These are phyloP conservation scores for Periconia sp. DNA, from an alignment of 2,329 filamentous ascomycete species.

Conservation along the genomic window DNA sequence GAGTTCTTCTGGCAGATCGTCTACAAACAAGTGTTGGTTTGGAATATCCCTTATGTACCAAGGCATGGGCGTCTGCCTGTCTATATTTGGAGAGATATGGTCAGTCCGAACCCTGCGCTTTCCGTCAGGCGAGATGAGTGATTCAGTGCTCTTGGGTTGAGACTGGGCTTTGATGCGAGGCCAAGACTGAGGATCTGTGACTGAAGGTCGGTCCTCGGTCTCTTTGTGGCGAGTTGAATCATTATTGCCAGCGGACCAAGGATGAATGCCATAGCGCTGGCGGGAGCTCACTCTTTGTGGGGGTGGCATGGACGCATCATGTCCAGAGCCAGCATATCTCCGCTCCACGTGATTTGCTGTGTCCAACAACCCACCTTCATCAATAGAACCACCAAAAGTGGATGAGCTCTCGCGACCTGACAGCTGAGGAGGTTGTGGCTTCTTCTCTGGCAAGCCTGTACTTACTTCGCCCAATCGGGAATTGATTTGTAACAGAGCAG, in stretches of 20 bases:
- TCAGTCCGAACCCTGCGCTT: too few relatives aligned
- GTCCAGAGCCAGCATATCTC: background rate
- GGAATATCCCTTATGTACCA: constrained; percentile 34
- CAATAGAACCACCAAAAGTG: constrained; percentile 30
- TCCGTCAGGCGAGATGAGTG: too few relatives aligned
- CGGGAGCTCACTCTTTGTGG: too few relatives aligned
- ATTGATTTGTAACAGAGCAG: constrained; percentile 8
- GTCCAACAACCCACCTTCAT: constrained; percentile 21
- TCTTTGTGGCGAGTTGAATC: background rate
- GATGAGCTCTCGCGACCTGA: constrained; percentile 20
- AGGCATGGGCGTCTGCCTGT: background rate
- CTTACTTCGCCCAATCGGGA: background rate
- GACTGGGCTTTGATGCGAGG: constrained; percentile 3
- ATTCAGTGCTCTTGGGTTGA: background rate
- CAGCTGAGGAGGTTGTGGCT: constrained; percentile 13
- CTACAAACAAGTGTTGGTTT: constrained; percentile 29
- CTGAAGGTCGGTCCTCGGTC: background rate
- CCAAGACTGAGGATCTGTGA: background rate
- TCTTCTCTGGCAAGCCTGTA: background rate
- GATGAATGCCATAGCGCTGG: too few relatives aligned
- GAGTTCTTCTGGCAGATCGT: constrained; percentile 11
- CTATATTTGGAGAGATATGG: too few relatives aligned
- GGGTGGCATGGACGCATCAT: too few relatives aligned
- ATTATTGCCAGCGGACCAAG: background rate
- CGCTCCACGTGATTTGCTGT: constrained; percentile 17